phyloP scores from a whole-genome alignment of 371 early-diverging fungal genomes.

The Homolaphlyctis polyrhiza region DNA sequence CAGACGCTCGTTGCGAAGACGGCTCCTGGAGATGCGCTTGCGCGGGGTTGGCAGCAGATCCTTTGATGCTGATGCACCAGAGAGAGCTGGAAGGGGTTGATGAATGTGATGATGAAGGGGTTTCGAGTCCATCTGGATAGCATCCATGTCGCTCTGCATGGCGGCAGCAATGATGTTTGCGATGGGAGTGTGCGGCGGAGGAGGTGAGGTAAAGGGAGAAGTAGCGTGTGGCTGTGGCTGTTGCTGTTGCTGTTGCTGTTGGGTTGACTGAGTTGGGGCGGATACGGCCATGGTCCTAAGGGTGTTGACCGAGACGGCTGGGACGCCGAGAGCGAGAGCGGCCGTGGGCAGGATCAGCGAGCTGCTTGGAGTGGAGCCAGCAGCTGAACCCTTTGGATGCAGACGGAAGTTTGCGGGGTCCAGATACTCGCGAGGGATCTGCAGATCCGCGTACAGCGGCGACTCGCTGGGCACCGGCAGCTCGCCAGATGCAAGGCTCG shows the following conservation, averaged over 20 bases:
- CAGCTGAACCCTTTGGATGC: slow-evolving; percentile 12
- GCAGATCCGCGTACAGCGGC: slow-evolving; percentile 3
- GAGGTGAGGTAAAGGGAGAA: neutral
- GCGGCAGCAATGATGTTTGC: neutral
- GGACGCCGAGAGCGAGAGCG: too few relatives aligned
- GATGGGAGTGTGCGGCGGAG: neutral
- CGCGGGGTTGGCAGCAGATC: neutral
- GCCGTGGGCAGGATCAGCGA: too few relatives aligned
- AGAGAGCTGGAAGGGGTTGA: neutral
- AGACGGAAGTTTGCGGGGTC: slow-evolving; percentile 15
- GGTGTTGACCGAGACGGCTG: too few relatives aligned
- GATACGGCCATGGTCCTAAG: too few relatives aligned
- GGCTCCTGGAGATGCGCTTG: neutral
- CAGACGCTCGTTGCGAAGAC: neutral
- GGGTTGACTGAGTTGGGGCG: too few relatives aligned
- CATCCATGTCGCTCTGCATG: too few relatives aligned
- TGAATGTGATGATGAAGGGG: neutral
- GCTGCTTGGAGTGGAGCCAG: too few relatives aligned
- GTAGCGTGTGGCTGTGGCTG: neutral
- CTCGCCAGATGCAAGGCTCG: neutral
- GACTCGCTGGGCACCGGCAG: slow-evolving; percentile 3
- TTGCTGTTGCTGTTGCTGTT: too few relatives aligned
- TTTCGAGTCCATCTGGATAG: neutral
- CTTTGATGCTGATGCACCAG: neutral
- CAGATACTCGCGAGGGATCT: slow-evolving; percentile 6